These are phyloP conservation scores for Candida anglica DNA, from an alignment of 805 yeast genomes.

Conservation along the genomic window DNA sequence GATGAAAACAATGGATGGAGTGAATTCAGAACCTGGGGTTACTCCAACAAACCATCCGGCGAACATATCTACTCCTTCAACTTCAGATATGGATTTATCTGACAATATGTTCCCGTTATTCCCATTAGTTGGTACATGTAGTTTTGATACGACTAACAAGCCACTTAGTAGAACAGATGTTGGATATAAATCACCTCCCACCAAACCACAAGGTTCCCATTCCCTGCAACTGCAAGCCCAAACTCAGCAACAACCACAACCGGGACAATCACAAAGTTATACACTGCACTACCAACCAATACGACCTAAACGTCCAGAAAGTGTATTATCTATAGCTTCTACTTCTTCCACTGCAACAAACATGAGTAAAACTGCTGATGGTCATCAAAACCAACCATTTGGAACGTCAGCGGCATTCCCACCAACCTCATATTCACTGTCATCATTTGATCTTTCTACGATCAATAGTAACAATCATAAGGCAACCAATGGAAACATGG, in stretches of 20 bases:
- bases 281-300: slow-evolving; percentile 16
- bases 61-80: not conserved
- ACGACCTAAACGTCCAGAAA: slow-evolving; percentile 36
- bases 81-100: slow-evolving; percentile 8
- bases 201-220: slow-evolving; percentile 2
- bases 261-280: not conserved
- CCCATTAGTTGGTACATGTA: slow-evolving; percentile 36
- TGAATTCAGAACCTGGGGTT: not conserved
- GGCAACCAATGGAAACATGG: not conserved
- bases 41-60: not conserved
- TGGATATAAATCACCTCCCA: slow-evolving; percentile 25
- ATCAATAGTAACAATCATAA: not conserved
- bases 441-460: slow-evolving; percentile 1
- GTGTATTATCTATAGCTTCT: slow-evolving; percentile 36
- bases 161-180: slow-evolving; percentile 26
- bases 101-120: slow-evolving; percentile 40
- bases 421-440: slow-evolving; percentile 3
- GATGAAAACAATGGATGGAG: slow-evolving; percentile 1
- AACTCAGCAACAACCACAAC: slow-evolving; percentile 15
- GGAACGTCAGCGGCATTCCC: slow-evolving; percentile 4
- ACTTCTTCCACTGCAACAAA: slow-evolving; percentile 22
- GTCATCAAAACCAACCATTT: not conserved
- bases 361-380: slow-evolving; percentile 1
- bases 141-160: slow-evolving; percentile 24
- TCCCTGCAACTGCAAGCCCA: not conserved